These are phyloP conservation scores for Fraxinus excelsior DNA, from an alignment of 257 asterid species.

Conservation along the genomic window DNA sequence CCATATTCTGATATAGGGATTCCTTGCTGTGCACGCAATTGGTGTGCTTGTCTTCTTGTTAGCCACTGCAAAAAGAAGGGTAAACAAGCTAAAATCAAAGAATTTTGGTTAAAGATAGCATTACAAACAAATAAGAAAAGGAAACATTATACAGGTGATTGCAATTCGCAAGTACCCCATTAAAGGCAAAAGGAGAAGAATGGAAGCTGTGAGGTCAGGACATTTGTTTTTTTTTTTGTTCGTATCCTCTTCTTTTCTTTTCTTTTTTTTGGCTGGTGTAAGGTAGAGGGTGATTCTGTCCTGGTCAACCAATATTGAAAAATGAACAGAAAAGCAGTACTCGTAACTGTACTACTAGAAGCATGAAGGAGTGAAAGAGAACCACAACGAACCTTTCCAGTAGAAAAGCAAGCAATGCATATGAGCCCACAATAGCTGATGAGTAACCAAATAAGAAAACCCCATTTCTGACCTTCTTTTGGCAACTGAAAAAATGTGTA, in stretches of 20 bases:
- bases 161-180: neutral
- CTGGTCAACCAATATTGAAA: neutral
- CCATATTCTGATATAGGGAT: constrained; percentile 95
- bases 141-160: neutral
- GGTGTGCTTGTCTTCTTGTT: constrained; percentile 86
- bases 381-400: constrained; percentile 70
- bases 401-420: constrained; percentile 74
- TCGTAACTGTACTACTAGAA: neutral
- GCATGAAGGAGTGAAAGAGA: constrained; percentile 16
- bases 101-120: neutral
- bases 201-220: neutral
- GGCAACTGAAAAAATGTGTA: constrained; percentile 61
- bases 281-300: neutral
- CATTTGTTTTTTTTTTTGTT: neutral
- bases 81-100: neutral
- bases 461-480: constrained; percentile 96
- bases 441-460: constrained; percentile 93
- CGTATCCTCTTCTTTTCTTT: neutral
- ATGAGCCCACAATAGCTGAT: constrained; percentile 96
- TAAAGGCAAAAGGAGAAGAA: neutral
- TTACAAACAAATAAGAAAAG: neutral
- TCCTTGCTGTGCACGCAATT: constrained; percentile 89
- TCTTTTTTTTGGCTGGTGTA: neutral
- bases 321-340: neutral
- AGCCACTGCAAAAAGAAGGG: constrained; percentile 62